phyloP scores from a whole-genome alignment of 371 early-diverging fungal genomes.

The Rhizomucor pusillus region DNA sequence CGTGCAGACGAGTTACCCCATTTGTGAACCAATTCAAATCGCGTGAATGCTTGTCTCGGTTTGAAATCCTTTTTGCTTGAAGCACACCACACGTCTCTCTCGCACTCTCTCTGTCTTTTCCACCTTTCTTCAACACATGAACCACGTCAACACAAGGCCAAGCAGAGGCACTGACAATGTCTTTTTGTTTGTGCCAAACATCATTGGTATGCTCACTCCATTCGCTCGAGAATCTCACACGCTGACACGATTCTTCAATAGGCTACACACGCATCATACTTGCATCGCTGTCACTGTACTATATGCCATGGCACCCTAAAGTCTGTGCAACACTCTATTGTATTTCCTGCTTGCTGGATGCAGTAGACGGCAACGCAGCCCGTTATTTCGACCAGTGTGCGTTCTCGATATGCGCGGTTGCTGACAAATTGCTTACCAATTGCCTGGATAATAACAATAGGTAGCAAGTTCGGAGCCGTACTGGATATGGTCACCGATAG shows the following conservation, averaged over 20 bases:
- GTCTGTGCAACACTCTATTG: constrained; percentile 76
- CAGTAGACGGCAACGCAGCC: constrained; percentile 94
- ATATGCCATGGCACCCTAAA: constrained; percentile 72
- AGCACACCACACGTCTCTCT: no score
- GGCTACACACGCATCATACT: constrained; percentile 88
- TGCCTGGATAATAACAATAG: constrained; percentile 34
- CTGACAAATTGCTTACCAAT: background rate
- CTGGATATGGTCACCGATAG: constrained; percentile 98
- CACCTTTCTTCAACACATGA: no score
- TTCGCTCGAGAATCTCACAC: background rate
- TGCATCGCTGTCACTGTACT: constrained; percentile 68
- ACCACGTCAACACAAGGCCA: background rate
- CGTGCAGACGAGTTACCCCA: no score
- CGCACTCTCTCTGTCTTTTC: no score
- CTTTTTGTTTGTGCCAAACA: constrained; percentile 87
- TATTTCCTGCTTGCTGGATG: constrained; percentile 90
- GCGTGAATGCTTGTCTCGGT: no score
- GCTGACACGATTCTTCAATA: constrained; percentile 12
- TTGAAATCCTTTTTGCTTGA: no score
- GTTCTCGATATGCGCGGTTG: constrained; percentile 7
- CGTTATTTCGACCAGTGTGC: constrained; percentile 88
- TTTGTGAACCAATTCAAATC: no score
- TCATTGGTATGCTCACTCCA: constrained; percentile 65
- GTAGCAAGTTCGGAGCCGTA: constrained; percentile 93
- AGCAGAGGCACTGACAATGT: constrained; percentile 54